Evolutionary conservation across 2,329 filamentous ascomycete genomes (phyloP).

Genomic region (Knufia fluminis): DNA sequence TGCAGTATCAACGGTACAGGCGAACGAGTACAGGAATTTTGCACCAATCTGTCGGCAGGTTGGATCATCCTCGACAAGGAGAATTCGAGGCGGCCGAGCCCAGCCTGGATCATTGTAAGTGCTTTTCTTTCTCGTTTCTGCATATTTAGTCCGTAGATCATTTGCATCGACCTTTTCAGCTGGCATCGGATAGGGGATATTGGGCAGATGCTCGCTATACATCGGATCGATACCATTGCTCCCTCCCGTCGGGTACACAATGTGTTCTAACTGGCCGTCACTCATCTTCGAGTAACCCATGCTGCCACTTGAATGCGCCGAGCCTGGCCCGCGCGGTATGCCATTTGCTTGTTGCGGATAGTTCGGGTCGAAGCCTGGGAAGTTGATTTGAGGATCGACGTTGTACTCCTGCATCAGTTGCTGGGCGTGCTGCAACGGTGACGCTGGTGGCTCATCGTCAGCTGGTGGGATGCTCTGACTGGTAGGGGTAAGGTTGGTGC

Average conservation of each 20-base stretch:
- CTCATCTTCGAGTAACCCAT: constrained; percentile 42
- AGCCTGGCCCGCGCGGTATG: constrained; percentile 34
- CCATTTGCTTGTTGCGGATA: constrained; percentile 36
- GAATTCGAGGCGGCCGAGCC: constrained; percentile 63
- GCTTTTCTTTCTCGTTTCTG: constrained; percentile 52
- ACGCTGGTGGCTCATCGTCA: constrained; percentile 54
- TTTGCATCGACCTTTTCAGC: constrained; percentile 50
- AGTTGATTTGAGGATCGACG: constrained; percentile 55
- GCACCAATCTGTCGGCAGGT: constrained; percentile 58
- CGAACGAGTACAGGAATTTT: constrained; percentile 58
- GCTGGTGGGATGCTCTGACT: constrained; percentile 35
- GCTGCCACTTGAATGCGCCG: constrained; percentile 40
- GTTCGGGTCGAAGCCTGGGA: constrained; percentile 53
- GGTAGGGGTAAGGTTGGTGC: constrained; percentile 36
- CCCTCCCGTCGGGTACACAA: constrained; percentile 85
- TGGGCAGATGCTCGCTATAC: constrained; percentile 87
- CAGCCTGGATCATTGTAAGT: constrained; percentile 54
- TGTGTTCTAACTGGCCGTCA: constrained; percentile 52
- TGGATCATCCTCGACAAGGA: constrained; percentile 77
- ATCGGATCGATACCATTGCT: constrained; percentile 91
- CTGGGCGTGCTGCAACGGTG: constrained; percentile 58
- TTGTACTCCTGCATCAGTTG: constrained; percentile 58
- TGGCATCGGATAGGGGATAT: constrained; percentile 76
- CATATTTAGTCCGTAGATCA: constrained; percentile 38
- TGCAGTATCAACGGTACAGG: constrained; percentile 56